Evolutionary conservation across 495 filamentous ascomycete genomes (phyloP), one percentile per base, ranked within the genome.

Genomic region (Alectoria sarmentosa): DNA sequence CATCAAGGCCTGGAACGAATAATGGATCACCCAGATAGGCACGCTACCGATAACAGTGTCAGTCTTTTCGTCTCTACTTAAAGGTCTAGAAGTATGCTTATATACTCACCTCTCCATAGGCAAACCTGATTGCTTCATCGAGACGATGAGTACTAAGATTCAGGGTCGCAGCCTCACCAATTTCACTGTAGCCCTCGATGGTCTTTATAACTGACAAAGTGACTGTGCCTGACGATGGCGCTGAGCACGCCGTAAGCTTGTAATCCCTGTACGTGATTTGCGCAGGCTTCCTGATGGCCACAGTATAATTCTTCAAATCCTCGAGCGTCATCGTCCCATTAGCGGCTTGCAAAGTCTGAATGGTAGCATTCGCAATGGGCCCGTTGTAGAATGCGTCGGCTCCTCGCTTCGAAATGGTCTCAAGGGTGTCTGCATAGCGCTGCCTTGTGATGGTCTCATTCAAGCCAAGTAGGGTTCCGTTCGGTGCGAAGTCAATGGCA

Each of bases 401-500:
- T 0, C 92, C 92, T 15, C 83, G 57, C 13, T 83, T 71, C 1
- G 90, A 89, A 70, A 97, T 89, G 8, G 79, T 78, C 64, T 92
- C 84, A 0, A 97, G 80, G 0, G 91, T 92, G 64, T 88, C 76
- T 15, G 90, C 92, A 72, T 89, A 92, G 28, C 92, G 82, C 67
- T 84, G 86, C 34, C 91, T 78, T 0, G 89, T 92, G 60, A 97
- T 89, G 0, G 74, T 87, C 44, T 96, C 90, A 15, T 88, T 88
- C 13, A 91, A 71, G 15, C 80, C 79, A 0, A 96, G 69, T 4
- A 88, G 76, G 1, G 82, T 87, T 6, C 88, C 88, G 61, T 92
- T 86, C 0, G 92, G 92, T 19, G 92, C 91, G 73, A 96, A 97
- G 66, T 97, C 92, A 28, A 88, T 70, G 6, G 91, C 90, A 87